Base-by-base conservation (phyloP, 1,139 yeast genomes). In the Wickerhamomyces sp. region DNA sequence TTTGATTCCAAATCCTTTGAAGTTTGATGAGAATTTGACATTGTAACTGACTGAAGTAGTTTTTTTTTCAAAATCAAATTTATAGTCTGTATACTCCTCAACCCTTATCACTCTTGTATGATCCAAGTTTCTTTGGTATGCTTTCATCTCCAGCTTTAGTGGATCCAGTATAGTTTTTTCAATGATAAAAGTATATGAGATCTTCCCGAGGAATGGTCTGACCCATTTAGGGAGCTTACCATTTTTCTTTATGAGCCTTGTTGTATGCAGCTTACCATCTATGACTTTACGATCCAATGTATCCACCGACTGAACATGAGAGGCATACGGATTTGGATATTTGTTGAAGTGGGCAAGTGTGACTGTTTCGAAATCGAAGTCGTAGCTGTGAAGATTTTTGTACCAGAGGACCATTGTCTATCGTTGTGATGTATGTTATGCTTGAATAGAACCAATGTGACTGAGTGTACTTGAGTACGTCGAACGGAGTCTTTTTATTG, bases 311-410 rank as follows among this genome's bases (percentile, higher is more conserved):
- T 81, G 65, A 12, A 91, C 96, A 62, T 91, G 96, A n/a, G 76
- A 64, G 26, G 96, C 82, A 54, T 72, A 88, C 4, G 98, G 98
- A 53, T 87, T 87, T 3, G 96, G 96, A 54, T 86, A 87, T 49
- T 93, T 66, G 60, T 85, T 85, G 58, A 86, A 78, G 56, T 81
- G 82, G 2, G 95, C 95, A 35, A 80, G 65, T 5, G 89, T 70
- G 16, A 84, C 87, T 1, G 91, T 82, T 33, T 69, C 70, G 54
- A 88, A 88, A 49, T 79, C 80, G 56, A 78, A 77, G 36, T 71
- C 62, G 56, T 68, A 84, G 18, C 63, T 57, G 54, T 78, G 82
- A 14, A 66, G 54, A 42, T 68, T 75, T 47, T 72, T 72, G 55
- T 74, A 77, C 58, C 78, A 71, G 35, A 79, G 73, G 23, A 83